Percentiles rank a stretch among this genome's conserved stretches.
Conservation (phyloP, 805 yeast species). For the Myxozyma sirexii region DNA sequence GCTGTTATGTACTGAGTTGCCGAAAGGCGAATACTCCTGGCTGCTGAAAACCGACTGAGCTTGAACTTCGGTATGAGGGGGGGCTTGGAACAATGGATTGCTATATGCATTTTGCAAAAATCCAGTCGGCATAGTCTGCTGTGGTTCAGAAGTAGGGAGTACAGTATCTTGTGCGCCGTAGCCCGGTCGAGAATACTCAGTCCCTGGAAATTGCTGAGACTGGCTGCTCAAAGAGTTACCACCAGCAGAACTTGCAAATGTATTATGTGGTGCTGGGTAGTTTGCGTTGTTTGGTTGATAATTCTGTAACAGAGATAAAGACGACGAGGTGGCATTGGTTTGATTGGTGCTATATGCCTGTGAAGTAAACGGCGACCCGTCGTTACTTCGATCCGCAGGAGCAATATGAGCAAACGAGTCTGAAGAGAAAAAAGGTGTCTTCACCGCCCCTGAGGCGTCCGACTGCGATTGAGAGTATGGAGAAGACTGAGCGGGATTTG, state of each 20-base stretch:
- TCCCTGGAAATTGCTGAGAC: not conserved
- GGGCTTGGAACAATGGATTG: not conserved
- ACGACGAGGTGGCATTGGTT: not conserved
- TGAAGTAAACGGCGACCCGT: not conserved
- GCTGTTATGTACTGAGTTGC: conserved; percentile 40
- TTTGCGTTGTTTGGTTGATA: no score
- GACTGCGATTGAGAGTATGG: no score
- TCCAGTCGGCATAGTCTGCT: conserved; percentile 31
- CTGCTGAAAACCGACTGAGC: not conserved
- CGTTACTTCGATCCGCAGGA: not conserved
- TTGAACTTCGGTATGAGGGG: not conserved
- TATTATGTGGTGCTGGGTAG: no score
- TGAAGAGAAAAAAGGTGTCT: no score
- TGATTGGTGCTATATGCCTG: not conserved
- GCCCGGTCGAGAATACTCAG: not conserved
- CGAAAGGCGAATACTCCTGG: conserved; percentile 38
- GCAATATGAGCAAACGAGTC: no score
- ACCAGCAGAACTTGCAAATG: no score
- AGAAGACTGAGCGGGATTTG: not conserved
- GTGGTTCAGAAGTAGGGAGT: not conserved
- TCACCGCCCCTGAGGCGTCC: no score
- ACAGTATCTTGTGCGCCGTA: not conserved
- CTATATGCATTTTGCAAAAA: conserved; percentile 29
- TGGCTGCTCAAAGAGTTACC: no score
- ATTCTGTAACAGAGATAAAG: not conserved